Percentiles rank a stretch among this genome's conserved stretches.
Evolutionary conservation across 345 rosid species (phyloP).

Genomic region (Eucalyptus polyanthemos): DNA sequence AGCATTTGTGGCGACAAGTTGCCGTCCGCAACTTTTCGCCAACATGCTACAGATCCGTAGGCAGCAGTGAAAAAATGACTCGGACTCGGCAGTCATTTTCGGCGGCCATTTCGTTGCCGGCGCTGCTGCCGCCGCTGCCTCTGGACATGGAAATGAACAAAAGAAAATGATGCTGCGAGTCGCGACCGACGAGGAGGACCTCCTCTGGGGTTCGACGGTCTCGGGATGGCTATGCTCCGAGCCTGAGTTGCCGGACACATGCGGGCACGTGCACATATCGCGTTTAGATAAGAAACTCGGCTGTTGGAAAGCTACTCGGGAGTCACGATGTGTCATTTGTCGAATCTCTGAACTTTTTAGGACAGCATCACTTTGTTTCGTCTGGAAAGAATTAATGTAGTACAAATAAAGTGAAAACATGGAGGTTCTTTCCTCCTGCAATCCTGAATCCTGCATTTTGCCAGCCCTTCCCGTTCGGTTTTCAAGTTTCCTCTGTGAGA

Average conservation of each 20-base stretch:
- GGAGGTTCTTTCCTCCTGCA: background rate
- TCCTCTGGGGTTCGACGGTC: background rate
- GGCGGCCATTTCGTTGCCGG: background rate
- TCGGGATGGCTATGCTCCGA: background rate
- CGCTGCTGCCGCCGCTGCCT: background rate
- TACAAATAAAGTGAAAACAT: background rate
- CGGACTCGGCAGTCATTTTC: background rate
- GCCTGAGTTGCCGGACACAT: background rate
- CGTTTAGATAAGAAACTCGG: background rate
- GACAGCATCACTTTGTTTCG: background rate
- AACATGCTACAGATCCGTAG: background rate
- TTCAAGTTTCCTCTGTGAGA: background rate
- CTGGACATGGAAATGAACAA: background rate
- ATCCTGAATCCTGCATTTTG: background rate
- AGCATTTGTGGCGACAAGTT: background rate
- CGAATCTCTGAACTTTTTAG: background rate
- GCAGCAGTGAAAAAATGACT: background rate
- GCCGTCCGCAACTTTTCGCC: background rate
- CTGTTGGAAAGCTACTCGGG: background rate
- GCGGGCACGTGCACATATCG: background rate
- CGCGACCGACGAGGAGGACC: background rate
- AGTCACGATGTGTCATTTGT: background rate
- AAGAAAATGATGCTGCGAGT: background rate
- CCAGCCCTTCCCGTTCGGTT: background rate
- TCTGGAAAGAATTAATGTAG: background rate